Conservation (phyloP, 2,329 filamentous ascomycete species). For the Ophioceras dolichostomum region DNA sequence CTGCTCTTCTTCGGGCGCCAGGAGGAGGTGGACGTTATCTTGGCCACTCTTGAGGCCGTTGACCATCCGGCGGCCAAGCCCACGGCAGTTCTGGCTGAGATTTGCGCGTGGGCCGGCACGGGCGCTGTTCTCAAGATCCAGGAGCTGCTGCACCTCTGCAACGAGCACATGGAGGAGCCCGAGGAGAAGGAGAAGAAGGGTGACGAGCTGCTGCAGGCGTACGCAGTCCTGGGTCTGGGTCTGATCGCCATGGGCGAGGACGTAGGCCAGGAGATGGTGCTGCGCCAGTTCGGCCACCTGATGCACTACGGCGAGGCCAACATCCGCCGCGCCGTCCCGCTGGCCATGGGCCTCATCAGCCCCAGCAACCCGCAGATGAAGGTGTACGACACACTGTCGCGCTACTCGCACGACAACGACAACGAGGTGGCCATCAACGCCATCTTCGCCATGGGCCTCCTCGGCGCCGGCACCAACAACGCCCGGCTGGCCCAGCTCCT, state of each 20-base stretch:
- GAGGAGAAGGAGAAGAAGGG: constrained; percentile 95
- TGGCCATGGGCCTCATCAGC: constrained; percentile 93
- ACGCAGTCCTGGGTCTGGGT: constrained; percentile 87
- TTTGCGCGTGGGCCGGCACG: constrained; percentile 96
- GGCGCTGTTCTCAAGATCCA: constrained; percentile 95
- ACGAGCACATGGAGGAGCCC: constrained; percentile 89
- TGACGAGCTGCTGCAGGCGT: constrained; percentile 89
- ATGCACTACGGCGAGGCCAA: constrained; percentile 99
- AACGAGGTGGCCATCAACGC: constrained; percentile 97
- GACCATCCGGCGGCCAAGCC: constrained; percentile 95
- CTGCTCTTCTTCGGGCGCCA: constrained; percentile 93
- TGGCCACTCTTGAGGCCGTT: constrained; percentile 93
- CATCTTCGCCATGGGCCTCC: constrained; percentile 97
- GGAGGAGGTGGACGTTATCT: constrained; percentile 95
- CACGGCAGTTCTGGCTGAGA: constrained; percentile 87
- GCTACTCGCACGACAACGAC: constrained; percentile 98
- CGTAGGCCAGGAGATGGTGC: constrained; percentile 95
- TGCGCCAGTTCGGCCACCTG: constrained; percentile 91
- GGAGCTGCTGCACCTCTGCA: constrained; percentile 94
- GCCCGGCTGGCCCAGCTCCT: constrained; percentile 89
- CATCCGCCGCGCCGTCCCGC: constrained; percentile 87
- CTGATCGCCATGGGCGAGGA: constrained; percentile 98
- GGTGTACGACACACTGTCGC: constrained; percentile 93
- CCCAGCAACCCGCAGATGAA: constrained; percentile 99
- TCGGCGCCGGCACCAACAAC: constrained; percentile 96